Percentiles rank a stretch among this genome's conserved stretches.
These are phyloP conservation scores for Eucalyptus regnans DNA, from an alignment of 345 rosid species.

Conservation along the genomic window DNA sequence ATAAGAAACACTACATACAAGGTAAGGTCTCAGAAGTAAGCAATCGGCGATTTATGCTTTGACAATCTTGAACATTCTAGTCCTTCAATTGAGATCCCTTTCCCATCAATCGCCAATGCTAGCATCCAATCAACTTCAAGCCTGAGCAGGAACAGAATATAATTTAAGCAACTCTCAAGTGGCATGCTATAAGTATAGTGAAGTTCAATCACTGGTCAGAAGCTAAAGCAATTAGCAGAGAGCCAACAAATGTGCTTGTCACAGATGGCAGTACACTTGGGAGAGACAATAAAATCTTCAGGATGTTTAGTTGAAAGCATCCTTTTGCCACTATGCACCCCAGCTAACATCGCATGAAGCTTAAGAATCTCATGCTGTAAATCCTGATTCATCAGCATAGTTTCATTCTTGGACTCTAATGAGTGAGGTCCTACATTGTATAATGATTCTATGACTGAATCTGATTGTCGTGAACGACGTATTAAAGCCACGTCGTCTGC, in stretches of 20 bases:
- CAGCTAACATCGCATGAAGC: not conserved
- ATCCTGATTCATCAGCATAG: not conserved
- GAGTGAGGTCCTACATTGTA: not conserved
- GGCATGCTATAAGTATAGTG: not conserved
- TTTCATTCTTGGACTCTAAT: not conserved
- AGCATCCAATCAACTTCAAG: constrained; percentile 10
- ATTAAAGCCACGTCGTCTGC: not conserved
- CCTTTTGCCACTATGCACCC: not conserved
- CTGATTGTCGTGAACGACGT: not conserved
- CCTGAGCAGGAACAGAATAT: not conserved
- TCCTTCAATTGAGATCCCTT: not conserved
- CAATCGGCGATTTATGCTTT: not conserved
- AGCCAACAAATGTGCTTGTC: not conserved
- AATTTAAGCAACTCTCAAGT: not conserved
- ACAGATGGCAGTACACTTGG: not conserved
- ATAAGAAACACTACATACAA: not conserved
- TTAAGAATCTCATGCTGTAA: not conserved
- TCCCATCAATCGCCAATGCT: not conserved
- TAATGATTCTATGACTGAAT: not conserved
- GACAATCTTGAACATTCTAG: not conserved
- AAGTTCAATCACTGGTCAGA: not conserved
- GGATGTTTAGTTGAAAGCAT: not conserved
- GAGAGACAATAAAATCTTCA: not conserved
- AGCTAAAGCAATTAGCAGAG: not conserved
- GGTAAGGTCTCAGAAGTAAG: not conserved